Conservation (phyloP, 2,329 filamentous ascomycete species). For the Aspergillus chevalieri region DNA sequence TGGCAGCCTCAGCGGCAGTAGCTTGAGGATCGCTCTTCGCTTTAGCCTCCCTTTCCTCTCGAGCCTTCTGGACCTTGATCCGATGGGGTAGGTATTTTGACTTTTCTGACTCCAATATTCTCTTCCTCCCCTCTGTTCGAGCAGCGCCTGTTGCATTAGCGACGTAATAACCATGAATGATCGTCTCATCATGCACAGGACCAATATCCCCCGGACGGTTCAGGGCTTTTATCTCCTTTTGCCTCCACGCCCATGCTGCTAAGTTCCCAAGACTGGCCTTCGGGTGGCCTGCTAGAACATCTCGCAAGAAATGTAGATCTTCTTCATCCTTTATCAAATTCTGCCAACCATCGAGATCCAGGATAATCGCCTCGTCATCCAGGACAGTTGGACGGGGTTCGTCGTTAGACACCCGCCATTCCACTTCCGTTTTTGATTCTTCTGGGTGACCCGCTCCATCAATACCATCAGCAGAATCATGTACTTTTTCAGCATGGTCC, state of each 20-base stretch:
- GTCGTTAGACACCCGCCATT: conserved; percentile 56
- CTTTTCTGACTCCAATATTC: conserved; percentile 95
- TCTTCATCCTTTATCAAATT: conserved; percentile 63
- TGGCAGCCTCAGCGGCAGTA: conserved; percentile 63
- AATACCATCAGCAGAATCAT: conserved; percentile 11
- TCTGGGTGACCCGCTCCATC: conserved; percentile 28
- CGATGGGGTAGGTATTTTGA: conserved; percentile 97
- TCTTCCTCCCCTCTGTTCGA: conserved; percentile 87
- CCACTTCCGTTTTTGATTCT: conserved; percentile 45
- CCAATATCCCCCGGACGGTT: conserved; percentile 55
- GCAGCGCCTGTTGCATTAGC: conserved; percentile 79
- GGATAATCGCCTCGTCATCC: conserved; percentile 56
- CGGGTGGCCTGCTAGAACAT: conserved; percentile 44
- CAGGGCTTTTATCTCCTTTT: conserved; percentile 65
- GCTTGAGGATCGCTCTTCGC: conserved; percentile 58
- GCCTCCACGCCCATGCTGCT: conserved; percentile 62
- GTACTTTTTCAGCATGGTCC: background rate
- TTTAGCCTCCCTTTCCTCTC: conserved; percentile 80
- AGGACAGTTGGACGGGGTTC: conserved; percentile 59
- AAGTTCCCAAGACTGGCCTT: conserved; percentile 51
- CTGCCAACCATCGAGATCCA: conserved; percentile 68
- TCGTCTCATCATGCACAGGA: conserved; percentile 46
- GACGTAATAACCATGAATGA: conserved; percentile 69
- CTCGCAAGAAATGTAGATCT: conserved; percentile 53
- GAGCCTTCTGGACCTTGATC: conserved; percentile 86